phyloP scores from a whole-genome alignment of 306 rosid genomes.

The Astragalus membranaceus region DNA sequence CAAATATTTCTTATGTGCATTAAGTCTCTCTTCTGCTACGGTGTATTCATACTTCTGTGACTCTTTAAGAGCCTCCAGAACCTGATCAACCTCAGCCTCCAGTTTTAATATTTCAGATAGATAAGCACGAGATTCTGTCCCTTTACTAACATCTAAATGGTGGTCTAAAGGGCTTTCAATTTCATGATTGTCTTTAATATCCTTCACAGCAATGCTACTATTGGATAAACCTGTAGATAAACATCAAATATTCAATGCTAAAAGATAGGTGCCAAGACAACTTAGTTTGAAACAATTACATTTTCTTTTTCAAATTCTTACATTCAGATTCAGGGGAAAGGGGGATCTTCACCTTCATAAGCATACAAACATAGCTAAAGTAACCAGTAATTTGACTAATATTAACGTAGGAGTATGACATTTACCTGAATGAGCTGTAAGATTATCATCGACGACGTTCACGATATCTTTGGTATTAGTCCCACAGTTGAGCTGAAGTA shows the following conservation, averaged over 20 bases:
- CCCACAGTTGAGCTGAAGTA: conserved; percentile 50
- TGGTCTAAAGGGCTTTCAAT: too few species aligned
- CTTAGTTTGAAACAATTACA: neutral
- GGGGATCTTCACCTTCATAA: neutral
- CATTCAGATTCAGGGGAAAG: neutral
- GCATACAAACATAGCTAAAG: neutral
- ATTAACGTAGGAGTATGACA: neutral
- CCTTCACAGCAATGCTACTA: conserved; percentile 13
- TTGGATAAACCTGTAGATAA: conserved; percentile 25
- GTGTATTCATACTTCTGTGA: conserved; percentile 50
- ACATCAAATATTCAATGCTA: conserved; percentile 6
- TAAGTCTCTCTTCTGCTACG: conserved; percentile 50
- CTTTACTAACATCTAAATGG: conserved; percentile 10
- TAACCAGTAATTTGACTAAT: neutral
- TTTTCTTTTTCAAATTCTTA: neutral
- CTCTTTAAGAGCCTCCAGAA: conserved; percentile 35
- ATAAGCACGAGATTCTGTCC: conserved; percentile 22
- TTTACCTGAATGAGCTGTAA: conserved; percentile 30
- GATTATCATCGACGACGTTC: conserved; percentile 31
- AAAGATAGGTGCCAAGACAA: neutral
- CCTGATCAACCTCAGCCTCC: conserved; percentile 42
- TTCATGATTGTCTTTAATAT: neutral
- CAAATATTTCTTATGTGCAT: conserved; percentile 40
- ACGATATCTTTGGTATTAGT: conserved; percentile 40
- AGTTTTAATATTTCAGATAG: conserved; percentile 31